Percentiles rank a stretch among this genome's conserved stretches.
phyloP scores from a whole-genome alignment of 2,329 filamentous ascomycete species.

The Daldinia sp. region DNA sequence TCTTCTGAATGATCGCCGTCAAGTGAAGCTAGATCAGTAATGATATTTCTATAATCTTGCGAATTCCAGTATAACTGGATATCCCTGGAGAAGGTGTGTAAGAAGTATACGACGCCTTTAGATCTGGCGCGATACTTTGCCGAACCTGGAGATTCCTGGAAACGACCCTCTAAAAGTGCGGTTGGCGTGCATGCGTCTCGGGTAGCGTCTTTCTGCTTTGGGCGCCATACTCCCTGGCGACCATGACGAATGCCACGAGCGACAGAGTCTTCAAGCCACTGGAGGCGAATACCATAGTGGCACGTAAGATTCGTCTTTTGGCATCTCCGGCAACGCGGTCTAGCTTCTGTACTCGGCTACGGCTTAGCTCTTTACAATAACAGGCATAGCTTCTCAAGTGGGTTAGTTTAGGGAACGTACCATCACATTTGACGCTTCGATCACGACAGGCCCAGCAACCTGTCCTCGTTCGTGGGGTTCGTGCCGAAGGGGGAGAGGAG shows the following conservation, averaged over 20 bases:
- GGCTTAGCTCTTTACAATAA: background rate
- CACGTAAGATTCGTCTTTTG: conserved; percentile 3
- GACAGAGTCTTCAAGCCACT: conserved; percentile 2
- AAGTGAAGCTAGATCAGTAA: background rate
- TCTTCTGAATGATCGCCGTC: background rate
- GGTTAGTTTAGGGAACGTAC: conserved; percentile 1
- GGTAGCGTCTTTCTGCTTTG: background rate
- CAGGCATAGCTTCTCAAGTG: background rate
- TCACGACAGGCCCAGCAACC: conserved; percentile 5
- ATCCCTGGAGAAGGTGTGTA: background rate
- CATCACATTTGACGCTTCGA: conserved; percentile 7
- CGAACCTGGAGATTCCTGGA: conserved; percentile 2
- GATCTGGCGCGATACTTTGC: conserved; percentile 1
- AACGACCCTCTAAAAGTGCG: background rate
- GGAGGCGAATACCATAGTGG: conserved; percentile 8
- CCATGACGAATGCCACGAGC: conserved; percentile 9
- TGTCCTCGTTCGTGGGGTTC: background rate
- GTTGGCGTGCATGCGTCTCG: background rate
- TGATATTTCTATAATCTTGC: background rate
- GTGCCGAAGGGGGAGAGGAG: background rate
- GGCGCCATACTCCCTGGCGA: conserved; percentile 2
- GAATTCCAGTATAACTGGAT: background rate
- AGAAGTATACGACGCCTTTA: conserved; percentile 1
- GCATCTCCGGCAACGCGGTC: conserved; percentile 7
- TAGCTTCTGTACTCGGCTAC: conserved; percentile 1